A percentile compares a stretch with the other conserved stretches of the same genome.
Evolutionary conservation across 352 stramenopile genomes (phyloP).

Genomic region (Blastocystis sp.): DNA sequence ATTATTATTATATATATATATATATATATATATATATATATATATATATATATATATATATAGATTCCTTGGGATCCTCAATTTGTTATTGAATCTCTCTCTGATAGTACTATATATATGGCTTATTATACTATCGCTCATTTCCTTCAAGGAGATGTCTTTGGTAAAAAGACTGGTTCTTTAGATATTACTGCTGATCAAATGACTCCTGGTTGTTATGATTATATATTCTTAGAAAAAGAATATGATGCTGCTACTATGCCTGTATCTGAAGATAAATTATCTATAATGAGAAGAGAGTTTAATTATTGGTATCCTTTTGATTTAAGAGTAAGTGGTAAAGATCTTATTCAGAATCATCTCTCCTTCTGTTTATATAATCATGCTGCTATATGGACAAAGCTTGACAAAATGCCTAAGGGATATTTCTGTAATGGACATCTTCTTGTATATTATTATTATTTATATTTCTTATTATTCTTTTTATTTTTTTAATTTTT

Average conservation of each 20-base stretch:
- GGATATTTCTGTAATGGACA: slow-evolving; percentile 96
- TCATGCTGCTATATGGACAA: slow-evolving; percentile 92
- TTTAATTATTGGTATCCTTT: slow-evolving; percentile 99
- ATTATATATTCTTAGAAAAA: slow-evolving; percentile 89
- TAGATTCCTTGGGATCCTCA: slow-evolving; percentile 89
- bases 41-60: slow-evolving; percentile 39
- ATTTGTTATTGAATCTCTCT: slow-evolving; percentile 96
- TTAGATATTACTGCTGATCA: slow-evolving; percentile 52
- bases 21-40: slow-evolving; percentile 54
- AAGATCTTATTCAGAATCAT: slow-evolving; percentile 89
- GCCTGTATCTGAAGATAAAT: slow-evolving; percentile 58
- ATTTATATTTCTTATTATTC: background rate
- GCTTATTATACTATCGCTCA: slow-evolving; percentile 98
- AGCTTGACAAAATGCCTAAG: slow-evolving; percentile 81
- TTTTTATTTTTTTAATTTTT: slow-evolving; percentile 3
- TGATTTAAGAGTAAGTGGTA: slow-evolving; percentile 83
- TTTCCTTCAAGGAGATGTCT: slow-evolving; percentile 72
- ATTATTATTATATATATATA: too few species aligned
- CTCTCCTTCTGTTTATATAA: slow-evolving; percentile 99
- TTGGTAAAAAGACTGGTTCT: slow-evolving; percentile 43
- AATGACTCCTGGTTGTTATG: slow-evolving; percentile 81
- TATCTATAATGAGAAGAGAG: slow-evolving; percentile 75
- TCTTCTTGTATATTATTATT: slow-evolving; percentile 49
- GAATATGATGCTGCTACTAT: slow-evolving; percentile 54
- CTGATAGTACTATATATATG: slow-evolving; percentile 99